phyloP scores from a whole-genome alignment of 805 yeast species.

The Teunomyces funiuensis region DNA sequence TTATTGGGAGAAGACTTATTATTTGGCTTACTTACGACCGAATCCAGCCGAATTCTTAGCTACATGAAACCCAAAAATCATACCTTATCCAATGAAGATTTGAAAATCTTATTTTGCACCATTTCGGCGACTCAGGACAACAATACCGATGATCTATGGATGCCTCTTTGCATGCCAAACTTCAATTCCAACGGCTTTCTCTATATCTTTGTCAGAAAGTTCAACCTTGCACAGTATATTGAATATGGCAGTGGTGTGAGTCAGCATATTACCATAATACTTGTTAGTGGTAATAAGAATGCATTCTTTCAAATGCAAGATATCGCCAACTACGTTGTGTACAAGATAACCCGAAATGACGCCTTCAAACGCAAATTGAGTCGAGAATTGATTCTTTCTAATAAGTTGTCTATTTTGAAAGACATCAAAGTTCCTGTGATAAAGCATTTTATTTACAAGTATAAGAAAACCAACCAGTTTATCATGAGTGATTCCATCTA shows the following conservation, averaged over 20 bases:
- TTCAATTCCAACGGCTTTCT: constrained; percentile 87
- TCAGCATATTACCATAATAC: constrained; percentile 40
- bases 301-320: constrained; percentile 74
- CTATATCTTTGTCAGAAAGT: constrained; percentile 66
- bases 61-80: constrained; percentile 77
- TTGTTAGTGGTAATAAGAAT: constrained; percentile 70
- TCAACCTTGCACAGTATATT: constrained; percentile 21
- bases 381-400: constrained; percentile 21
- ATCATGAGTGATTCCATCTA: constrained; percentile 41
- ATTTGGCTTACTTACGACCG: constrained; percentile 69
- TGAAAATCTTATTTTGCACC: constrained; percentile 71
- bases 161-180: constrained; percentile 88
- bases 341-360: constrained; percentile 22
- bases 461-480: constrained; percentile 66
- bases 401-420: constrained; percentile 18
- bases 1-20: constrained; percentile 49
- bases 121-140: constrained; percentile 51
- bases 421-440: constrained; percentile 42
- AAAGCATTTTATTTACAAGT: constrained; percentile 79
- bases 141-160: constrained; percentile 78
- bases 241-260: constrained; percentile 7
- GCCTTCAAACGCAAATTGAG: constrained; percentile 20
- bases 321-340: constrained; percentile 52
- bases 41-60: constrained; percentile 60
- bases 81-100: constrained; percentile 75